Evolutionary conservation across 805 yeast genomes (phyloP), one percentile per base, ranked within the genome.

Genomic region (Grigorovia jiainica): DNA sequence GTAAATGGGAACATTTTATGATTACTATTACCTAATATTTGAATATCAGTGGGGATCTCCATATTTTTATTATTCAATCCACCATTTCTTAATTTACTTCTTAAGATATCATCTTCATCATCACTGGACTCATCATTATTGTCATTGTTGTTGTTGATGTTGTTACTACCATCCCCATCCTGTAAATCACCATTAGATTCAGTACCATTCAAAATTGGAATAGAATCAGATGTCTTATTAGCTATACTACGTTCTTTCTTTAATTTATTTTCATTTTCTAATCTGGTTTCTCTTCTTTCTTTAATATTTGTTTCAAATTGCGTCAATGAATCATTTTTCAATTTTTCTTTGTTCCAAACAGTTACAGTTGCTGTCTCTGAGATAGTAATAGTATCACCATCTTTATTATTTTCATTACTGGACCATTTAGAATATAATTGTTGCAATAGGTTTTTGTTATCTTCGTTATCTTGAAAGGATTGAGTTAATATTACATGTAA

Each of bases 1-100:
- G 75, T 65, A 50, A 67, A 82, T 10, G 95, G 97, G 55, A 90
- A 92, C 84, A 83, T 81, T 35, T 71, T 75, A 71, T 61, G 55
- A 73, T 54, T 58, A 43, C 42, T 51, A 39, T 39, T 52, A 47
- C 51, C 54, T 36, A 47, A 43, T 5, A 61, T 43, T 9, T 47
- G 36, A 5, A 48, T 50, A 43, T 63, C 67, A 4, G 58, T 49
- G 2, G 66, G 65, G 8, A 50, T 45, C 29, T 52, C 54, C 5
- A 45, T 33, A 9, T 42, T 44, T 21, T 34, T 38, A 31, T 23
- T 30, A 17, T n/a, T 36, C 15, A 32, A 31, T 16, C 41, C 23
- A 9, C 33, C 38, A 16, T 25, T 34, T 4, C 44, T 35, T n/a
- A 38, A 45, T 19, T 39, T 35, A 13, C 43, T 47, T 15, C 36